Conservation (phyloP, 768 basidiomycete genomes). For the Naematelia encephala region DNA sequence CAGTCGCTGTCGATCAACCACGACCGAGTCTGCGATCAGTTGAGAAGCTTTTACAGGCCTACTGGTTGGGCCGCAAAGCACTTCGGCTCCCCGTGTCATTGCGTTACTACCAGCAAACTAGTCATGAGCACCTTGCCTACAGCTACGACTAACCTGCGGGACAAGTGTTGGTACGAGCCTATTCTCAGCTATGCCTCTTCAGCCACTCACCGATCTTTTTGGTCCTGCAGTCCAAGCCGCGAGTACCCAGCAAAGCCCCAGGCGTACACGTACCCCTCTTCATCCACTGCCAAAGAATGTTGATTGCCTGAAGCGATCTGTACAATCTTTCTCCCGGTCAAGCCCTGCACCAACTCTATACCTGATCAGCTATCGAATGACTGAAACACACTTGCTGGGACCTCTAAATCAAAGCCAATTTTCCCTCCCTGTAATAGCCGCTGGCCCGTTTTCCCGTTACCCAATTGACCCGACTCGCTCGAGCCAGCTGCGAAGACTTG, state of each 20-base stretch:
- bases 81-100: conserved; percentile 59
- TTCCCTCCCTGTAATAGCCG: conserved; percentile 82
- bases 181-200: conserved; percentile 8
- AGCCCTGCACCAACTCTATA: conserved; percentile 63
- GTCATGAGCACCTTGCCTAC: conserved; percentile 7
- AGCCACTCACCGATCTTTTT: conserved; percentile 56
- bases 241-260: conserved; percentile 61
- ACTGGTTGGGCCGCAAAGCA: conserved; percentile 77
- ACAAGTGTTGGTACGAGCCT: conserved; percentile 72
- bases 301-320: conserved; percentile 83
- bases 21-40: conserved; percentile 35
- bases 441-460: conserved; percentile 83
- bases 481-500: conserved; percentile 85
- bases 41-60: conserved; percentile 10
- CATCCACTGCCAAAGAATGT: conserved; percentile 77
- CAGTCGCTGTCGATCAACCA: conserved; percentile 78
- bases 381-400: conserved; percentile 26
- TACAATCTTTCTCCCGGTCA: conserved; percentile 72
- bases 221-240: conserved; percentile 68
- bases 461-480: conserved; percentile 87
- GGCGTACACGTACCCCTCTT: conserved; percentile 53
- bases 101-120: conserved; percentile 74
- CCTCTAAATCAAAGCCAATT: conserved; percentile 72
- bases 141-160: conserved; percentile 60
- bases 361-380: conserved; percentile 12